These are phyloP conservation scores for Raffaelea albimanens DNA, from an alignment of 2,329 filamentous ascomycete species.

Conservation along the genomic window DNA sequence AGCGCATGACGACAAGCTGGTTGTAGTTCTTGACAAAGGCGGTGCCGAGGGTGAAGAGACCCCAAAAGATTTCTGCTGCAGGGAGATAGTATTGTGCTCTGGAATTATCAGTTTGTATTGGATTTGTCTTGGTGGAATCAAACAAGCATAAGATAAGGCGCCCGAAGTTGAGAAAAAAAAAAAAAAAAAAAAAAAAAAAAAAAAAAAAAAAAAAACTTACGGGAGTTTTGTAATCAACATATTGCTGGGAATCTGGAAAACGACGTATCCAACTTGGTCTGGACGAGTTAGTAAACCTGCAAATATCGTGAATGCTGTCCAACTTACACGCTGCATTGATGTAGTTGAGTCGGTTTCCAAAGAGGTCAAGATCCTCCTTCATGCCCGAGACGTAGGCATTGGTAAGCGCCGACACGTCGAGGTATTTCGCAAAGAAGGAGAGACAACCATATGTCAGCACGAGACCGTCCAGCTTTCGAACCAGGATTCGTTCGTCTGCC, in stretches of 20 bases:
- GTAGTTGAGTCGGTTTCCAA: conserved; percentile 29
- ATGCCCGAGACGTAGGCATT: conserved; percentile 39
- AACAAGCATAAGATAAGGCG: too few species aligned
- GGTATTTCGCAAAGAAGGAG: conserved; percentile 35
- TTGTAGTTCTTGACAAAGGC: conserved; percentile 1
- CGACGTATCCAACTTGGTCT: conserved; percentile 27
- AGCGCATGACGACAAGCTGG: conserved; percentile 35
- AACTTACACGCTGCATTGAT: conserved; percentile 19
- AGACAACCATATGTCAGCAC: conserved; percentile 30
- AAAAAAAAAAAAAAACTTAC: too few species aligned
- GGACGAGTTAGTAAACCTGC: neutral
- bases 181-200: too few species aligned
- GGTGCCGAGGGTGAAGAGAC: conserved; percentile 4
- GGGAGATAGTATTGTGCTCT: conserved; percentile 5
- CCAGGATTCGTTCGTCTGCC: conserved; percentile 31
- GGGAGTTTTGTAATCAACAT: conserved; percentile 23
- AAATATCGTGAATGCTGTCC: neutral
- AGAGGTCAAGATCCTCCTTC: conserved; percentile 32
- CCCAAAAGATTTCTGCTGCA: conserved; percentile 4
- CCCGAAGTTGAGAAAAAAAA: too few species aligned
- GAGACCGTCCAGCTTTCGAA: conserved; percentile 40
- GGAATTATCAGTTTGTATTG: neutral
- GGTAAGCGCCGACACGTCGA: conserved; percentile 32
- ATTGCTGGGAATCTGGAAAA: conserved; percentile 34
- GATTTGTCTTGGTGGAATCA: neutral